Evolutionary conservation across 768 basidiomycete genomes (phyloP), one percentile per base, ranked within the genome.

Genomic region (Lactifluus echinatus): DNA sequence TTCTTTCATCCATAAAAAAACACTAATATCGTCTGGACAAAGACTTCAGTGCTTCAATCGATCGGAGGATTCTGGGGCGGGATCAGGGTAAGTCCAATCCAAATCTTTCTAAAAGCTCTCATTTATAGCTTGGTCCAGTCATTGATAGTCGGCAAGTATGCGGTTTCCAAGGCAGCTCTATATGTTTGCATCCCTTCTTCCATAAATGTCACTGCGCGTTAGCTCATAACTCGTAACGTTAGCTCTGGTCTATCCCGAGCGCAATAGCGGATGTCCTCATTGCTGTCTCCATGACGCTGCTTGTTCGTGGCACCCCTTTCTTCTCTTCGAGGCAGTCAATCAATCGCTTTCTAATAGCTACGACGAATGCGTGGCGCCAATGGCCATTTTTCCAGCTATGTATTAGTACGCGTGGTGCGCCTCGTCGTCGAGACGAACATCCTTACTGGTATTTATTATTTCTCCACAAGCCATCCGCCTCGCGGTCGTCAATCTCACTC

Each of bases 371-470:
- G 47, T 31, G 14, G 7, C 40, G 8, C n/a, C 36, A 63, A 55
- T 23, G 24, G 47, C 17, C 21, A n/a, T 14, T 45, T 31, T 37
- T 46, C 48, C n/a, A 37, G 12, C 15, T 50, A 59, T 21, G 28
- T 65, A 23, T 45, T 68, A 21, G 29, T 52, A 4, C 57, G 66
- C 7, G 44, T 68, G 3, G 64, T 68, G 7, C 66, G 63, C 11
- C 33, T 68, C 23, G 63, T 65, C 11, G 55, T 68, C 24, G 67
- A 68, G 54, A 68, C 67, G 4, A 68, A 67, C 39, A 26, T 48
- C 10, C 48, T 66, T 55, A 19, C 63, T 57, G 33, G 62, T 60
- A 34, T 47, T 54, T 11, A 57, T 54, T 11, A 57, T 39, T 29
- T 8, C 17, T 29, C 17, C 12, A 36, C 14, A 17, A 37, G 19